Percentiles rank a stretch among this genome's conserved stretches.
Conservation (phyloP, 2,329 filamentous ascomycete species). For the Fusarium zealandicum region DNA sequence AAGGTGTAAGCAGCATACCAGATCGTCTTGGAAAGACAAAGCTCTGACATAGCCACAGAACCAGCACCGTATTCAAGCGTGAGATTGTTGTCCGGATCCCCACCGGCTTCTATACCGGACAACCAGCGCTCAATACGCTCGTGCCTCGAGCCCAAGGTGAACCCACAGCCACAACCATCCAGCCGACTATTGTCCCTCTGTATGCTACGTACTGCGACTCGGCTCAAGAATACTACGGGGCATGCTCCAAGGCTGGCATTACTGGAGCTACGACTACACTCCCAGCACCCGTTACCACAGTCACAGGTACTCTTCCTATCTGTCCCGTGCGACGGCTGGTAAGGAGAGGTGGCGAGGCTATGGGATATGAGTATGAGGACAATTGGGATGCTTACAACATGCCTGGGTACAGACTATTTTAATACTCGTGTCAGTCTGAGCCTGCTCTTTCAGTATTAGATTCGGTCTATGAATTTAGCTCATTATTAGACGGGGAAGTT, state of each 20-base stretch:
- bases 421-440: too few relatives aligned
- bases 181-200: conserved; percentile 4
- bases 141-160: neutral
- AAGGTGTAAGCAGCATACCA: neutral
- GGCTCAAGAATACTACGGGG: conserved; percentile 13
- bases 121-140: neutral
- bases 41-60: neutral
- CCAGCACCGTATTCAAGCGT: neutral
- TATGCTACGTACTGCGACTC: conserved; percentile 25
- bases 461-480: too few relatives aligned
- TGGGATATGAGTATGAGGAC: conserved; percentile 14
- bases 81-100: conserved; percentile 9
- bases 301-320: neutral
- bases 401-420: conserved; percentile 50
- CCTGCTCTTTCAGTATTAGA: too few relatives aligned
- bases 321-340: neutral
- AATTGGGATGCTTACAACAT: conserved; percentile 48
- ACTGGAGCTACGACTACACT: conserved; percentile 14
- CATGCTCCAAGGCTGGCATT: conserved; percentile 10
- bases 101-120: neutral
- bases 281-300: neutral
- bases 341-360: conserved; percentile 4
- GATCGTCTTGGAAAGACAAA: accelerated
- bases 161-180: conserved; percentile 12
- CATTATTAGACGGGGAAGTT: too few relatives aligned